Base-by-base conservation (phyloP, 1,139 yeast species). In the Pichia inconspicua region DNA sequence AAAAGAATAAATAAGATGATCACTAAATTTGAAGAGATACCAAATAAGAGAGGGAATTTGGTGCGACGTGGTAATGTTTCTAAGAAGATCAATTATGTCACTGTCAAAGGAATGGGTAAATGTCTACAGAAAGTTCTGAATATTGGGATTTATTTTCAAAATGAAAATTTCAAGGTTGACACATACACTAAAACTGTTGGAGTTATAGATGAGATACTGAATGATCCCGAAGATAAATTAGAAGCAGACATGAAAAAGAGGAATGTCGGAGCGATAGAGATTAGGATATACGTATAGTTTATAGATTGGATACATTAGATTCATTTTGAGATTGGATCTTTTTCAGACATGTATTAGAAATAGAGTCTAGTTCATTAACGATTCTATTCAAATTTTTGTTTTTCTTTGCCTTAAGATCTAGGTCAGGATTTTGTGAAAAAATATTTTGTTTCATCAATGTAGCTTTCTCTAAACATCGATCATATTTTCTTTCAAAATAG, bases 41-140 rank as follows among this genome's bases (percentile, higher is more conserved):
- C 55, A 5, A 57, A 58, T 41, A 59, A 58, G 43, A 51, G 53
- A 25, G 64, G 66, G 9, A 61, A 62, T 32, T 61, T 50, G n/a
- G 44, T 52, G 5, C 39, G 48, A 14, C 38, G 45, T 19, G 52
- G 62, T 25, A 71, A 70, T 53, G 71, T 67, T 49, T 71, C 47
- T 66, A 69, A 34, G 7, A 40, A 36, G 5, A 67, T 70, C 1
- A 63, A 70, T 40, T 75, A 68, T 57, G 66, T 83, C 15, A 69
- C 74, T 0, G 73, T 84, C 2, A 68, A 77, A 53, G 92, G 88
- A 0, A 82, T 83, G 87, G 90, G 90, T 1, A 74, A 72, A 46
- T 74, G 85, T 7, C 75, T 80, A 6, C 77, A 71, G 43, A 80
- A 75, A 58, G 74, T 82, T 0, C 52, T 81, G 11, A 66, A 77